Conservation (phyloP, 2,329 filamentous ascomycete genomes). For the Alternaria infectoria region DNA sequence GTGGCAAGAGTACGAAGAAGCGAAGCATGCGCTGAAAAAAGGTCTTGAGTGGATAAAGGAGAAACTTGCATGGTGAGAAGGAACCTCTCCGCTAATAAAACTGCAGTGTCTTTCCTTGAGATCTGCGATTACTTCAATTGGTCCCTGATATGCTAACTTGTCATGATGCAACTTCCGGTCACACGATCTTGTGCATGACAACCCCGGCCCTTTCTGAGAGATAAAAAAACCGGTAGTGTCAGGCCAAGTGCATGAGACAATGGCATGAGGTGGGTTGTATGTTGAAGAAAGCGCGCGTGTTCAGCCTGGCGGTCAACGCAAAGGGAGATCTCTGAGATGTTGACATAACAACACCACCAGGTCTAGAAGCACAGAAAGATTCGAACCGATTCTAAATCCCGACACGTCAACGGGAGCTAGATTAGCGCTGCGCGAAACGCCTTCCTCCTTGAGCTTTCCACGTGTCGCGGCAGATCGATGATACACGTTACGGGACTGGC, state of each 20-base stretch:
- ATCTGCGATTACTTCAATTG: not conserved
- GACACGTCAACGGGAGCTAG: slow-evolving; percentile 11
- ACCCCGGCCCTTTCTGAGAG: not conserved
- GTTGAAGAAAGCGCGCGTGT: not conserved
- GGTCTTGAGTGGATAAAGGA: not conserved
- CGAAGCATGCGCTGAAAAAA: not conserved
- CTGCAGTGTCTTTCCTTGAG: not conserved
- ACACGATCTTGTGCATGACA: slow-evolving; percentile 9
- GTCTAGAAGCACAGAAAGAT: not conserved
- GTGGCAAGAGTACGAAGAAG: slow-evolving; percentile 5
- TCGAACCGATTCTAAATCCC: slow-evolving; percentile 4
- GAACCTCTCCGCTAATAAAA: not conserved
- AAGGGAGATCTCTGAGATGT: not conserved
- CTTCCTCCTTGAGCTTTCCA: slow-evolving; percentile 1
- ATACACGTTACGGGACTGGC: not conserved
- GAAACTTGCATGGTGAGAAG: not conserved
- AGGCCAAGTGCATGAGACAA: not conserved
- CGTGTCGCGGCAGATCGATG: slow-evolving; percentile 5
- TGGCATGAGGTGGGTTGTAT: not conserved
- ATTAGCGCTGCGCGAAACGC: not conserved
- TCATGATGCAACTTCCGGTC: not conserved
- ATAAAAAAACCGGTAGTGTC: not conserved
- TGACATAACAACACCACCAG: not conserved
- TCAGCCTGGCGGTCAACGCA: not conserved
- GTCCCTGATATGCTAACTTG: not conserved